Evolutionary conservation across 306 rosid species (phyloP), one percentile per base, ranked within the genome.

Genomic region (Ziziphus jujuba): DNA sequence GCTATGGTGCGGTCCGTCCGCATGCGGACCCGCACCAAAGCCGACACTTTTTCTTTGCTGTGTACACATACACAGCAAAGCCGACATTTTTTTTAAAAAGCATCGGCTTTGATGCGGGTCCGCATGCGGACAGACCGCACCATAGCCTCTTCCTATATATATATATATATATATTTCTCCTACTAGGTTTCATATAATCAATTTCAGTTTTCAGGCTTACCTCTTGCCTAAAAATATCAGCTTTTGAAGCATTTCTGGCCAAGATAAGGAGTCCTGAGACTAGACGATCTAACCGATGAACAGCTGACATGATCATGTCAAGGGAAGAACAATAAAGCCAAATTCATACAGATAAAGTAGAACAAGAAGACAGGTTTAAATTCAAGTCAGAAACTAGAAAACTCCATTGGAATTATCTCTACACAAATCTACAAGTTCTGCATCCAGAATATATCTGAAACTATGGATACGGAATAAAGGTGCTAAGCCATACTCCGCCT

Each of bases 261-360:
- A 95, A 79, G 75, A 91, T 95, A 73, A 95, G 93, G 70, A 95
- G 99, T 66, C 99, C 95, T 11, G 96, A 95, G 77, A 95, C 99
- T 62, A 90, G 89, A 19, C 95, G 99, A 81, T 95, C 99, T 53
- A 90, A 77, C 35, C 96, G 87, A 85, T 95, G 99, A 77, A 95
- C 13, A 10, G 97, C 99, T 95, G 57, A 69, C 75, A 77, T 55
- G 48, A 63, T 77, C 43, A 31, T 53, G 90, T 95, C 80, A 88
- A 87, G 99, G 89, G 52, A 74, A 80, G 13, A 56, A 67, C 54
- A 71, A 69, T 65, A 54, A 64, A 81, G 45, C 9, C 66, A 75
- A 52, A 58, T 59, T 51, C 63, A 75, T 75, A 72, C 22, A 72
- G 36, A 64, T 43, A 12, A 36, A 44, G 17, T 49, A 43, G 43